Evolutionary conservation across 805 yeast genomes (phyloP), one percentile per base, ranked within the genome.

Genomic region (Schizosaccharomyces japonicus): DNA sequence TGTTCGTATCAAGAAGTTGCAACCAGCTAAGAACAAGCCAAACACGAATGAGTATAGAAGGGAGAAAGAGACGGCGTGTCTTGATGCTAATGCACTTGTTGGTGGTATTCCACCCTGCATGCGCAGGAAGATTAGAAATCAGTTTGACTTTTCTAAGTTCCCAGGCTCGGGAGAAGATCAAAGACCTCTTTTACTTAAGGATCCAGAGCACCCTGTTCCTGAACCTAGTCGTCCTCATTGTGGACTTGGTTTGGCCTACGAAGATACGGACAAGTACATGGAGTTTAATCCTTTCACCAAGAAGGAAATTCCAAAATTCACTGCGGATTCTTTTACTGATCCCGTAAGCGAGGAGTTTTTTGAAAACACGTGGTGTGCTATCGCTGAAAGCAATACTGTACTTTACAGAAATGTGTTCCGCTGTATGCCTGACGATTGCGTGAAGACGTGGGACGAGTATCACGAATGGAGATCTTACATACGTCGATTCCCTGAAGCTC

Each of bases 361-460:
- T 56, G 85, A 80, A 54, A 95, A 83, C 54, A 59, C 77, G 5
- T 87, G 95, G 95, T 72, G 69, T 58, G 77, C 77, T 4, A 74
- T 73, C 55, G 95, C 98, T 0, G 65, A 78, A 48, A 69, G 85
- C 55, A 90, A 90, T 57, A 83, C 96, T 0, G 68, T 72, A 50
- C 64, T 92, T 1, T 90, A 72, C 64, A 69, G 95, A 51, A 67
- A 78, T 60, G 80, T 90, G 1, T 90, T 90, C 69, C 85, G 85
- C 53, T 75, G 82, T 52, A 98, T 92, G 58, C 99, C 99, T 0
- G 98, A 90, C 61, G 83, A 87, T 59, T 67, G 73, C 5, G 96
- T 87, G n/a, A 68, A 68, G 23, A 71, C 84, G 0, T 90, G 99
- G 99, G 71, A 71, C 49, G 94, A 83, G 49, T 90, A 83, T 60